Percentiles rank a stretch among this genome's conserved stretches.
Evolutionary conservation across 805 yeast genomes (phyloP).

Genomic region (Jamesozyma lodderae): DNA sequence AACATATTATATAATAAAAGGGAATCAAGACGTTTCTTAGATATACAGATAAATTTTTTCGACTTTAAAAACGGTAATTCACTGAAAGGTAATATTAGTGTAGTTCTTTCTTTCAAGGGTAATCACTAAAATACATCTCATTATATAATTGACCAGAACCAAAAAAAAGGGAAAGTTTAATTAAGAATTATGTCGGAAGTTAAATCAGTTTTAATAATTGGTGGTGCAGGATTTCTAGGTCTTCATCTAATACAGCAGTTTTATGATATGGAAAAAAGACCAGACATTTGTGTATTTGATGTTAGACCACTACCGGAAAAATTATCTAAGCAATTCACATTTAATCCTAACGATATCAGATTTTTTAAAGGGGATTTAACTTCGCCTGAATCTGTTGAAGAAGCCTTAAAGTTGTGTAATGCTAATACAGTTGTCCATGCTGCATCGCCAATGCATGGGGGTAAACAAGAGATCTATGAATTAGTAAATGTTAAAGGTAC

Average conservation of each 20-base stretch:
- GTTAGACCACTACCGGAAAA: constrained; percentile 77
- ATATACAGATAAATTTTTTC: no score
- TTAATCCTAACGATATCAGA: constrained; percentile 46
- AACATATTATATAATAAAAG: no score
- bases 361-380: constrained; percentile 83
- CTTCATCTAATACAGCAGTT: constrained; percentile 85
- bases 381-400: constrained; percentile 52
- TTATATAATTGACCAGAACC: background rate
- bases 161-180: background rate
- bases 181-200: constrained; percentile 7
- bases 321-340: constrained; percentile 64
- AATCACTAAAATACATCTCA: no score
- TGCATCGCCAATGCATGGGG: constrained; percentile 93
- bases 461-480: constrained; percentile 69
- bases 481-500: constrained; percentile 92
- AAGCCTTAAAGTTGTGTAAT: constrained; percentile 48
- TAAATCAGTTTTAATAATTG: constrained; percentile 63
- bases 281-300: constrained; percentile 79
- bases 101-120: no score
- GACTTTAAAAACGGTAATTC: no score
- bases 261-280: constrained; percentile 51
- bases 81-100: no score
- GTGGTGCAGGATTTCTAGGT: constrained; percentile 94
- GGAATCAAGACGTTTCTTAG: no score
- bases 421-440: constrained; percentile 85